Conservation (phyloP, 306 rosid genomes). For the Cucurbita argyrosperma region DNA sequence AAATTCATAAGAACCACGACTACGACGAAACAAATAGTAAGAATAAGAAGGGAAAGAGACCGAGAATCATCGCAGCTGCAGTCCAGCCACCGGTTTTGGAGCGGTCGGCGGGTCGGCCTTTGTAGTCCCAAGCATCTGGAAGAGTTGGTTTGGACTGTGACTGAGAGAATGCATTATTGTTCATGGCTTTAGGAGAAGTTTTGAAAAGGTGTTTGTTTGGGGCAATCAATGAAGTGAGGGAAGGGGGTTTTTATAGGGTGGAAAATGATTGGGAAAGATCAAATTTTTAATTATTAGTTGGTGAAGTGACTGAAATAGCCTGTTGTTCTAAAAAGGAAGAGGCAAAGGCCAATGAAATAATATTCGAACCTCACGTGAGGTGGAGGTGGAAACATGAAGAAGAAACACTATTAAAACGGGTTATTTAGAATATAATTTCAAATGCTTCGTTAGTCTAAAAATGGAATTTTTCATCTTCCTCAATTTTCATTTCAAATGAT, state of each 20-base stretch:
- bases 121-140: conserved; percentile 64
- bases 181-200: conserved; percentile 4
- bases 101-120: conserved; percentile 49
- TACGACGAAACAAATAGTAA: too few species aligned
- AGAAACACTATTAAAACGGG: not conserved
- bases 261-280: not conserved
- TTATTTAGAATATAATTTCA: not conserved
- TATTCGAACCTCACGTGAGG: not conserved
- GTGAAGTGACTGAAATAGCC: conserved; percentile 6
- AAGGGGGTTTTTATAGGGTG: conserved; percentile 1
- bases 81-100: conserved; percentile 66
- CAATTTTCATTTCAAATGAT: not conserved
- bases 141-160: conserved; percentile 29
- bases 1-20: not conserved
- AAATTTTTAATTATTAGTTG: not conserved
- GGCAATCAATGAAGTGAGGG: not conserved
- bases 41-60: not conserved
- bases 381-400: not conserved
- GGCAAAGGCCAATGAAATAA: not conserved
- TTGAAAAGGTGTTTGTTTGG: not conserved
- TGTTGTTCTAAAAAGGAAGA: not conserved
- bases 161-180: conserved; percentile 12
- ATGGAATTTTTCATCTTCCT: not conserved
- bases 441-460: not conserved
- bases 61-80: conserved; percentile 77